These are phyloP conservation scores for Colletotrichum sp. DNA, from an alignment of 2,329 filamentous ascomycete genomes.

Conservation along the genomic window DNA sequence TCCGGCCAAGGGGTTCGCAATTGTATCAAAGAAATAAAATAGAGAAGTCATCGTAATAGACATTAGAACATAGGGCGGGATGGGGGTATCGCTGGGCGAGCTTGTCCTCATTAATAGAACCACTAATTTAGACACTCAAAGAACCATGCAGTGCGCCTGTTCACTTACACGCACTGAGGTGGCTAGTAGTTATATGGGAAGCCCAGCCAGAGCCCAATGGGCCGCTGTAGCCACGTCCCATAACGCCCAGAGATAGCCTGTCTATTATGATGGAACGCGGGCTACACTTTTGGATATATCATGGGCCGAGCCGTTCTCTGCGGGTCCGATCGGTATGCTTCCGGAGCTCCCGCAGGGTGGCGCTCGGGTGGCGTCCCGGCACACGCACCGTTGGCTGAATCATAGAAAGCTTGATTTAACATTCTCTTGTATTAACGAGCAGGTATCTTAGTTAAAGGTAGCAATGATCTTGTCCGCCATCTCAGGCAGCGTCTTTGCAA, in stretches of 20 bases:
- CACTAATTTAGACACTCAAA: not conserved
- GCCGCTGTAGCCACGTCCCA: not conserved
- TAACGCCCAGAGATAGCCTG: accelerated
- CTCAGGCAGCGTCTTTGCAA: slow-evolving; percentile 47
- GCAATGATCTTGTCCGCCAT: slow-evolving; percentile 50
- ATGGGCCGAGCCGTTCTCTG: not conserved
- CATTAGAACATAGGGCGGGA: not conserved
- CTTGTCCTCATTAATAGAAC: not conserved
- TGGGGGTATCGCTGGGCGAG: not conserved
- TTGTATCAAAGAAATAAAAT: not conserved
- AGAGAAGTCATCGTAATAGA: not conserved
- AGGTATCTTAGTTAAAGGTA: slow-evolving; percentile 10
- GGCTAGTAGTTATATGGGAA: not conserved
- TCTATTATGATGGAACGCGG: accelerated
- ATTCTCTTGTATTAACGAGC: not conserved
- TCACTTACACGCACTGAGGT: not conserved
- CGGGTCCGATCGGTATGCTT: not conserved
- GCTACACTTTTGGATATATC: not conserved
- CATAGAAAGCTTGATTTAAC: not conserved
- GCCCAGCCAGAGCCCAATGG: accelerated
- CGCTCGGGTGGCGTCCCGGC: not conserved
- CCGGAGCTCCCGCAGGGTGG: not conserved
- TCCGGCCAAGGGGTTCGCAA: not conserved
- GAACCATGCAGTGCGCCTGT: not conserved
- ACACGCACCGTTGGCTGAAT: not conserved